These are phyloP conservation scores for Aspergillus aculeatus DNA, from an alignment of 2,329 filamentous ascomycete species.

Conservation along the genomic window DNA sequence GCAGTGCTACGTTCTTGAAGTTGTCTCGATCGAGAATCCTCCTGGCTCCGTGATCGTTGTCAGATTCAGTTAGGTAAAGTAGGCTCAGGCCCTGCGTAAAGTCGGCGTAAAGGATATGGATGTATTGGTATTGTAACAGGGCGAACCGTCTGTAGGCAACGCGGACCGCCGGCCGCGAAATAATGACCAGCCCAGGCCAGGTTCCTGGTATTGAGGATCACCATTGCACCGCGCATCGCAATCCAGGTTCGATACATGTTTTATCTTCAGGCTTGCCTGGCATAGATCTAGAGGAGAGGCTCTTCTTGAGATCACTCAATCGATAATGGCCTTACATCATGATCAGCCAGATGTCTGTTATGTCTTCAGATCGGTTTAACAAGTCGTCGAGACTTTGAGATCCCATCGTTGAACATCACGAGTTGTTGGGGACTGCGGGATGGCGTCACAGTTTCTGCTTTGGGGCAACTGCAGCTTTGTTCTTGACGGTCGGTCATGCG, in stretches of 20 bases:
- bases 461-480: constrained; percentile 21
- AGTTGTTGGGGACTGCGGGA: constrained; percentile 17
- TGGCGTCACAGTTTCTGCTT: constrained; percentile 26
- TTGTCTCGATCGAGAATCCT: not conserved
- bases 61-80: not conserved
- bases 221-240: not conserved
- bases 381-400: constrained; percentile 4
- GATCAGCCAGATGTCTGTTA: constrained; percentile 7
- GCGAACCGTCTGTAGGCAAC: not conserved
- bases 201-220: not conserved
- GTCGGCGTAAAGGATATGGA: not conserved
- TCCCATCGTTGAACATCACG: constrained; percentile 14
- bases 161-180: not conserved
- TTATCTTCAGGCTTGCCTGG: constrained; percentile 1
- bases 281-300: not conserved
- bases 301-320: not conserved
- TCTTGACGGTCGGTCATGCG: constrained; percentile 20
- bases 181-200: not conserved
- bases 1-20: constrained; percentile 1
- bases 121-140: constrained; percentile 3
- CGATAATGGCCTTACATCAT: constrained; percentile 13
- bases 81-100: not conserved
- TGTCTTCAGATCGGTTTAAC: not conserved
- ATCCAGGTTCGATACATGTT: not conserved
- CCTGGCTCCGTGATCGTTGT: not conserved